Conservation (phyloP, 2,329 filamentous ascomycete species). For the Monilinia polystroma region DNA sequence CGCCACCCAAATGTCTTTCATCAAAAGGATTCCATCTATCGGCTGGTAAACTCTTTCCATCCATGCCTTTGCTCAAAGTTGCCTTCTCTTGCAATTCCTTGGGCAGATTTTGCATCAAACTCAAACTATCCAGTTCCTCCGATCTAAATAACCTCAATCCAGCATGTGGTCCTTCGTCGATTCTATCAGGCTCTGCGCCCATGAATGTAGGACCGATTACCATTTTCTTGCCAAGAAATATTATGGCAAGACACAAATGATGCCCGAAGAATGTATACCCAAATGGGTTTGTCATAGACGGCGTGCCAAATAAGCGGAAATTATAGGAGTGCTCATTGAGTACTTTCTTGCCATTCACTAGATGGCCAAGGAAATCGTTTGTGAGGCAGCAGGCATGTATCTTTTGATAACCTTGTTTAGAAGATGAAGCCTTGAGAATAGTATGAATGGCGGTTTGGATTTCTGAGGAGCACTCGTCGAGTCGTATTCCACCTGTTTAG, state of each 20-base stretch:
- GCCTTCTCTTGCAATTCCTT: conserved; percentile 37
- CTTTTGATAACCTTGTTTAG: conserved; percentile 34
- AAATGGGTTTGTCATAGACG: conserved; percentile 33
- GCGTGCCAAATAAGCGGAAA: conserved; percentile 36
- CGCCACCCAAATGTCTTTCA: conserved; percentile 74
- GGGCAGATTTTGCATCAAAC: conserved; percentile 37
- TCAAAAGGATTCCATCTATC: conserved; percentile 80
- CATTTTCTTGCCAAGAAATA: conserved; percentile 64
- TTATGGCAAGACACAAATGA: conserved; percentile 71
- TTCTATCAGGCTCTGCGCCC: conserved; percentile 70
- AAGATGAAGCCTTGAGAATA: conserved; percentile 35
- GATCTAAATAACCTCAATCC: conserved; percentile 33
- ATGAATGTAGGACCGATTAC: conserved; percentile 74
- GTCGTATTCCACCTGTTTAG: conserved; percentile 33
- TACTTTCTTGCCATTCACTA: conserved; percentile 36
- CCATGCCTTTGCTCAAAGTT: conserved; percentile 39
- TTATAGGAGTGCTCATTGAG: conserved; percentile 38
- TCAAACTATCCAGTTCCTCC: conserved; percentile 36
- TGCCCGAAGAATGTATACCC: conserved; percentile 61
- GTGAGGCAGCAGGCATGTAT: conserved; percentile 36
- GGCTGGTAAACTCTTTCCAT: conserved; percentile 40
- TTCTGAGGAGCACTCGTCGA: conserved; percentile 33
- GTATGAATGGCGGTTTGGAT: conserved; percentile 33
- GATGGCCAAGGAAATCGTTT: conserved; percentile 36
- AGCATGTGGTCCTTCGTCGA: conserved; percentile 38